phyloP scores from a whole-genome alignment of 306 rosid species.

The Prunus campanulata region DNA sequence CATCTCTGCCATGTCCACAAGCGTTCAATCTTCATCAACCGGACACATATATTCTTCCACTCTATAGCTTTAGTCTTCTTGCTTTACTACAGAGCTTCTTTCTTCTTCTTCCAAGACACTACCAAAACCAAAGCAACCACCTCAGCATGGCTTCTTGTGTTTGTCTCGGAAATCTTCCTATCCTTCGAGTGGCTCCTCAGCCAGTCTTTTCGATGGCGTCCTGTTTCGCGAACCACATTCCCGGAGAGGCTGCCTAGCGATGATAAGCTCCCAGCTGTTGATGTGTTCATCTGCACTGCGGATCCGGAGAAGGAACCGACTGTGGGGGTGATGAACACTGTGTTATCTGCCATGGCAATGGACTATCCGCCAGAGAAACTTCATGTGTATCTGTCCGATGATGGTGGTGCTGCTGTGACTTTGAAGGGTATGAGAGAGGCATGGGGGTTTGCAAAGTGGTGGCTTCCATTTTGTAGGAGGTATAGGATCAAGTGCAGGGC shows the following conservation, averaged over 20 bases:
- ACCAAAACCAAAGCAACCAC: slow-evolving; percentile 21
- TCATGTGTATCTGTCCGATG: slow-evolving; percentile 70
- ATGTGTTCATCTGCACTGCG: slow-evolving; percentile 69
- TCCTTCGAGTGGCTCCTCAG: slow-evolving; percentile 61
- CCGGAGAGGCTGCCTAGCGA: slow-evolving; percentile 55
- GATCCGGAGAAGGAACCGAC: slow-evolving; percentile 72
- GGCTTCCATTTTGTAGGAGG: slow-evolving; percentile 66
- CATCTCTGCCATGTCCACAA: slow-evolving; percentile 43
- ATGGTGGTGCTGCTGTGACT: slow-evolving; percentile 56
- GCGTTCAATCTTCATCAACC: slow-evolving; percentile 37
- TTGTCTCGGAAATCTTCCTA: slow-evolving; percentile 55
- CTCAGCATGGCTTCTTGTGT: slow-evolving; percentile 52
- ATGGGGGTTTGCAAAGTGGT: slow-evolving; percentile 50
- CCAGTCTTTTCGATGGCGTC: slow-evolving; percentile 58
- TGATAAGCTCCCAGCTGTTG: slow-evolving; percentile 50
- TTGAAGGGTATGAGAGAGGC: slow-evolving; percentile 45
- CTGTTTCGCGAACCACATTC: slow-evolving; percentile 45
- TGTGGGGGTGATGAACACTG: slow-evolving; percentile 64
- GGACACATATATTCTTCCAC: slow-evolving; percentile 48
- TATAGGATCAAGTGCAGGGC: slow-evolving; percentile 41
- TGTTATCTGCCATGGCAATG: slow-evolving; percentile 70
- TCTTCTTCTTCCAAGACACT: slow-evolving; percentile 32
- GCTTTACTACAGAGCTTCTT: slow-evolving; percentile 45
- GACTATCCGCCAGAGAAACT: slow-evolving; percentile 71
- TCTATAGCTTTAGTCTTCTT: slow-evolving; percentile 47